Conservation (phyloP, 768 basidiomycete species). For the Mycena venus region DNA sequence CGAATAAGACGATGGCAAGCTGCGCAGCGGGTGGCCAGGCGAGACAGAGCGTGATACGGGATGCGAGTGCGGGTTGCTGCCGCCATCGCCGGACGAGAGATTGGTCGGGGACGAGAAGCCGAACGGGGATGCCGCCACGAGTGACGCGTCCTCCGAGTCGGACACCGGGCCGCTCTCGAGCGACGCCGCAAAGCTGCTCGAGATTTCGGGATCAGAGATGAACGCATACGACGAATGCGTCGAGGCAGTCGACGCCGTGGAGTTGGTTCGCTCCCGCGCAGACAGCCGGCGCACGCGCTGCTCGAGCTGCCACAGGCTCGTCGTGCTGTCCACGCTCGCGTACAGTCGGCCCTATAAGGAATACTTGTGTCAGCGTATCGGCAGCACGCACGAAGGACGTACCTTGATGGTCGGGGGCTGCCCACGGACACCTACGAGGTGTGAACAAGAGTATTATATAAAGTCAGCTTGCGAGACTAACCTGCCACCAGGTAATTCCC, state of each 20-base stretch:
- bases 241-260: constrained; percentile 80
- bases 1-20: constrained; percentile 80
- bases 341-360: constrained; percentile 77
- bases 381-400: constrained; percentile 30
- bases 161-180: constrained; percentile 81
- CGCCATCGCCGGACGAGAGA: constrained; percentile 71
- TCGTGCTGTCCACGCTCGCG: constrained; percentile 72
- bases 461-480: too few species aligned
- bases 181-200: constrained; percentile 87
- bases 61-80: too few species aligned
- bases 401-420: constrained; percentile 83
- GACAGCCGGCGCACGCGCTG: constrained; percentile 59
- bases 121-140: constrained; percentile 61
- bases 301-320: constrained; percentile 86
- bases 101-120: constrained; percentile 74
- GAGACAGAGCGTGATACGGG: constrained; percentile 68
- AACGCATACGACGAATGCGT: constrained; percentile 87
- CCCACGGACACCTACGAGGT: constrained; percentile 77
- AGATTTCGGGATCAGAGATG: constrained; percentile 87
- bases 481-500: constrained; percentile 77
- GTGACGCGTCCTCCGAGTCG: constrained; percentile 75
- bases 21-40: constrained; percentile 66
- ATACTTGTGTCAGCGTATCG: not conserved
- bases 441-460: too few species aligned
- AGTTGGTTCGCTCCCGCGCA: constrained; percentile 79